These are phyloP conservation scores for Carallia brachiata DNA, from an alignment of 345 rosid genomes.

Conservation along the genomic window DNA sequence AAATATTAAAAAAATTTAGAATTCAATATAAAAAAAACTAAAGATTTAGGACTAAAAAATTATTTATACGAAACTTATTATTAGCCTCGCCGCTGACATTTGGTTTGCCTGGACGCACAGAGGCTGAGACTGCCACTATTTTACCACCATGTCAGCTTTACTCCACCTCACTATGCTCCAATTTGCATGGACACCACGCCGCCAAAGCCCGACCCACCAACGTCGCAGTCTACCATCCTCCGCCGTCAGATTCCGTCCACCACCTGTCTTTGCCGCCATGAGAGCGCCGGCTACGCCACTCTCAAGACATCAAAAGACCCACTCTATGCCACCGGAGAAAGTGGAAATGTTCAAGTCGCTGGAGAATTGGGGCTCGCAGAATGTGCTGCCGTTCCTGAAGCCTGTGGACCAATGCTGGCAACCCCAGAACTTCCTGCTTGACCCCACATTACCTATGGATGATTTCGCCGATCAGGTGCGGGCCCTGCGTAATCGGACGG, in stretches of 20 bases:
- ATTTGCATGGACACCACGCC: conserved; percentile 8
- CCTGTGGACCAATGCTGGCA: conserved; percentile 79
- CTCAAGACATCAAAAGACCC: conserved; percentile 37
- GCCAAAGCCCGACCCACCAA: conserved; percentile 4
- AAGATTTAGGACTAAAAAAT: too few relatives aligned
- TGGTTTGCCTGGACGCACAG: not conserved
- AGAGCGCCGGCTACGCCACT: conserved; percentile 27
- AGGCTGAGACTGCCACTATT: too few relatives aligned
- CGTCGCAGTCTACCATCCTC: conserved; percentile 7
- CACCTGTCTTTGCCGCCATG: conserved; percentile 26
- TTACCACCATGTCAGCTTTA: conserved; percentile 41
- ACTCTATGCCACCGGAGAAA: conserved; percentile 65
- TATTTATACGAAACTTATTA: too few relatives aligned
- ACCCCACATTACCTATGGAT: conserved; percentile 33
- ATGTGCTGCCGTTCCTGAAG: conserved; percentile 58
- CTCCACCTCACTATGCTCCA: conserved; percentile 17
- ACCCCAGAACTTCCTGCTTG: conserved; percentile 54
- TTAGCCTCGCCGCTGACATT: not conserved
- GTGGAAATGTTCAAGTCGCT: conserved; percentile 61
- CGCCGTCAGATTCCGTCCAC: conserved; percentile 1
- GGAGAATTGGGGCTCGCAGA: conserved; percentile 51
- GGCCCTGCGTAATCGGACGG: conserved; percentile 52
- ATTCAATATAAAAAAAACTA: too few relatives aligned
- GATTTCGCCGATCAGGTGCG: conserved; percentile 57
- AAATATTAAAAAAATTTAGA: too few relatives aligned